A percentile compares a stretch with the other conserved stretches of the same genome.
Conservation (phyloP, 1,284 basidiomycete species). For the Melampsora americana region DNA sequence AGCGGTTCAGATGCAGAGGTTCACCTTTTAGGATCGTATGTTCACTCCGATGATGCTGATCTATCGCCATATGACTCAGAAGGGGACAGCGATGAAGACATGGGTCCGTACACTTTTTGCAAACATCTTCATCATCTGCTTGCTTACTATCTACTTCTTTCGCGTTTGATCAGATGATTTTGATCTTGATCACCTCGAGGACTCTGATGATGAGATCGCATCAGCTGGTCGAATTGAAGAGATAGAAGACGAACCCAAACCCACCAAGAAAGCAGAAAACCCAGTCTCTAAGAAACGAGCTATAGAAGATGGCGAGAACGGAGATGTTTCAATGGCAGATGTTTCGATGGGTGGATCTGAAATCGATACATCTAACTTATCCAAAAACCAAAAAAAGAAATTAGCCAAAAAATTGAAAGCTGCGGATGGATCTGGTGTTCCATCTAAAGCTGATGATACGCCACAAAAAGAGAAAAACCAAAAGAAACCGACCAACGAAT, state of each 20-base stretch:
- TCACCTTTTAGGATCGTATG: conserved; percentile 40
- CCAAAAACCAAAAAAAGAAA: conserved; percentile 35
- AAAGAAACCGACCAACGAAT: neutral
- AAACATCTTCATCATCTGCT: neutral
- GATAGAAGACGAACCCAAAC: conserved; percentile 13
- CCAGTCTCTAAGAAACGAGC: conserved; percentile 30
- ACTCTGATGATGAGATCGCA: conserved; percentile 15
- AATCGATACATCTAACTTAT: conserved; percentile 19
- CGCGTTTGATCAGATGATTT: conserved; percentile 10
- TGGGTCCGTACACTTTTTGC: conserved; percentile 14
- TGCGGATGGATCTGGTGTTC: neutral
- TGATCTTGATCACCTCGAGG: conserved; percentile 14
- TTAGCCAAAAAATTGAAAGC: conserved; percentile 26
- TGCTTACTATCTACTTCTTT: neutral
- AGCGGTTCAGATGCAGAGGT: conserved; percentile 37
- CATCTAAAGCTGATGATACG: neutral
- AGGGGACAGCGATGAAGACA: conserved; percentile 37
- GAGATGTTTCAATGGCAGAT: conserved; percentile 42
- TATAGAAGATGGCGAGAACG: conserved; percentile 34
- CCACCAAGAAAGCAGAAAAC: conserved; percentile 24
- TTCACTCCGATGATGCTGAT: conserved; percentile 12
- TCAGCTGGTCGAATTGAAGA: conserved; percentile 18
- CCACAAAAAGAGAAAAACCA: neutral
- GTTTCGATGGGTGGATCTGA: neutral
- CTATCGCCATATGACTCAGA: conserved; percentile 18